Evolutionary conservation across 2,329 filamentous ascomycete species (phyloP).

Genomic region (Dendrostoma leiphaemia): DNA sequence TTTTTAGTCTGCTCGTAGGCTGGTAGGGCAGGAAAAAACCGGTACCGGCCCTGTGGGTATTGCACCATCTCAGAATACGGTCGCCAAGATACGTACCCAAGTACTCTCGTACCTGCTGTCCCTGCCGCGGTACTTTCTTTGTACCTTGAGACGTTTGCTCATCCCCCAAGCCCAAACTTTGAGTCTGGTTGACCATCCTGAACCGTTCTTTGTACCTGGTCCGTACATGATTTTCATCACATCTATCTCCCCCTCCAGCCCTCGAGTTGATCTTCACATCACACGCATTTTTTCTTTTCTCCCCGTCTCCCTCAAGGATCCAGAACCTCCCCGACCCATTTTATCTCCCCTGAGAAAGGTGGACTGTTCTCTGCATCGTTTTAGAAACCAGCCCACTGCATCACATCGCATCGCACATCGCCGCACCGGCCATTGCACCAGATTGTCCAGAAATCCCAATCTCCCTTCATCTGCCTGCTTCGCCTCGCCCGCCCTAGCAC

Average conservation of each 20-base stretch:
- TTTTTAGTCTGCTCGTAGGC: no score
- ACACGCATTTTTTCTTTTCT: not conserved
- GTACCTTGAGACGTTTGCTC: no score
- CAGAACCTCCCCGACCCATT: not conserved
- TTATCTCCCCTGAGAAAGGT: not conserved
- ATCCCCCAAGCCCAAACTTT: no score
- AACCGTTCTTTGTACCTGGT: no score
- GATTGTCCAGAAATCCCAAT: not conserved
- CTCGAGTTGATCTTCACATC: not conserved
- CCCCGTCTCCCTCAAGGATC: not conserved
- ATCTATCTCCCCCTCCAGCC: not conserved
- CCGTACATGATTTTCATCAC: no score
- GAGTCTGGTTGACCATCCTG: no score
- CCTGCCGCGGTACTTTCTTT: no score
- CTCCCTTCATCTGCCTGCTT: not conserved
- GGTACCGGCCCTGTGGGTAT: no score
- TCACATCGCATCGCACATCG: not conserved
- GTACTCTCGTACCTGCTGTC: no score
- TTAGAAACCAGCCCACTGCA: not conserved
- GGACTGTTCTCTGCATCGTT: conserved; percentile 16
- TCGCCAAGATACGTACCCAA: no score
- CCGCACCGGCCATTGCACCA: not conserved
- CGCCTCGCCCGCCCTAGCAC: not conserved
- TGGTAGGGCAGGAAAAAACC: no score
- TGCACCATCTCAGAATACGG: no score